Conservation (phyloP, 805 yeast genomes). For the Wickerhamomyces mucosus region DNA sequence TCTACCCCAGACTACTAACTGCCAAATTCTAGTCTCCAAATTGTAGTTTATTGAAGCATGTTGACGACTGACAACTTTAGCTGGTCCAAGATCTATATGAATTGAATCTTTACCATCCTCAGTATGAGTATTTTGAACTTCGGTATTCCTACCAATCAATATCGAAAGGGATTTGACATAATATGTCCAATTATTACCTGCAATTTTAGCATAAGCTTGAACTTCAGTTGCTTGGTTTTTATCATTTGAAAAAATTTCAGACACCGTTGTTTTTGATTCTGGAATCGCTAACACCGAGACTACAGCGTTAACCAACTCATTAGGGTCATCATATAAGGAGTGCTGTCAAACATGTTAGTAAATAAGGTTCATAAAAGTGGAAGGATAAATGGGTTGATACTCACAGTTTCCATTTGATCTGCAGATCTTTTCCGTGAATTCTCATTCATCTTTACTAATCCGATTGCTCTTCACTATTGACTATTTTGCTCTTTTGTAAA, state of each 20-base stretch:
- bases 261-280: constrained; percentile 66
- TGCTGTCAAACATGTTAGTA: constrained; percentile 16
- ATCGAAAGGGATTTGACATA: constrained; percentile 74
- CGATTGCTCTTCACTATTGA: too few relatives aligned
- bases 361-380: neutral
- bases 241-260: constrained; percentile 64
- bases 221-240: constrained; percentile 59
- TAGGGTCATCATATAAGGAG: constrained; percentile 42
- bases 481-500: neutral
- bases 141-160: constrained; percentile 80
- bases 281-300: constrained; percentile 65
- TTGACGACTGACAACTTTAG: constrained; percentile 88
- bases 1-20: constrained; percentile 71
- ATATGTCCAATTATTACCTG: constrained; percentile 90
- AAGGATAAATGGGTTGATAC: neutral
- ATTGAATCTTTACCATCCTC: constrained; percentile 24
- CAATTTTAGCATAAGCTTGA: constrained; percentile 96
- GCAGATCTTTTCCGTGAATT: neutral
- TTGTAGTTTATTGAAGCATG: constrained; percentile 85
- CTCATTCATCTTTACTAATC: too few relatives aligned
- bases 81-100: constrained; percentile 92
- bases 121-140: too few relatives aligned
- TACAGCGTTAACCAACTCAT: constrained; percentile 63
- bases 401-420: neutral
- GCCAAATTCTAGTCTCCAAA: constrained; percentile 73